Evolutionary conservation across 78 protist genomes (phyloP).

Genomic region (Anaeramoeba flamelloides): DNA sequence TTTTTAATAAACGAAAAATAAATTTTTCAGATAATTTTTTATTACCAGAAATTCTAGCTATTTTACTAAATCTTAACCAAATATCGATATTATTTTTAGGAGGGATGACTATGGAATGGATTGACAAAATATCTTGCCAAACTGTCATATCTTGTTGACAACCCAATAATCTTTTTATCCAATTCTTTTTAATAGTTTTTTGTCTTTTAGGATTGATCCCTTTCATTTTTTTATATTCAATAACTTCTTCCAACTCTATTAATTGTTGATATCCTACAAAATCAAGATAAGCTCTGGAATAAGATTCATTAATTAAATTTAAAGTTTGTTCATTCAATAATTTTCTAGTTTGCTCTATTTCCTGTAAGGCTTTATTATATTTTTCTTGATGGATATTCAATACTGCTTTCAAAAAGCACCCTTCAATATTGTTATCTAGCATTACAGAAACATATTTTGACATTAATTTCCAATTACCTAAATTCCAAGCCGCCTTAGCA

Average conservation of each 20-base stretch:
- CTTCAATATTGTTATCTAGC: neutral
- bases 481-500: neutral
- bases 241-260: slow-evolving; percentile 11
- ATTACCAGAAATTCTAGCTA: neutral
- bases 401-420: neutral
- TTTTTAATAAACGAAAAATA: no score
- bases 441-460: neutral
- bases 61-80: slow-evolving; percentile 7
- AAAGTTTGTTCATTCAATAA: neutral
- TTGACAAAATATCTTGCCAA: slow-evolving; percentile 6
- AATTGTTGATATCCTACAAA: slow-evolving; percentile 7
- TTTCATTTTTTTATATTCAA: neutral
- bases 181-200: neutral
- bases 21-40: neutral
- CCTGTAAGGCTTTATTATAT: neutral
- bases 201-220: neutral
- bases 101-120: slow-evolving; percentile 21
- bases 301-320: neutral
- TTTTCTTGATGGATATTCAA: neutral
- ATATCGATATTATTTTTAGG: neutral
- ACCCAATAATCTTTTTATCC: slow-evolving; percentile 4
- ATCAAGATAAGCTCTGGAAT: neutral
- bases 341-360: neutral
- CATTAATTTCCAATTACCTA: neutral
- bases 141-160: neutral